Conservation (phyloP, 1,284 basidiomycete genomes). For the Cryptococcus floricola region DNA sequence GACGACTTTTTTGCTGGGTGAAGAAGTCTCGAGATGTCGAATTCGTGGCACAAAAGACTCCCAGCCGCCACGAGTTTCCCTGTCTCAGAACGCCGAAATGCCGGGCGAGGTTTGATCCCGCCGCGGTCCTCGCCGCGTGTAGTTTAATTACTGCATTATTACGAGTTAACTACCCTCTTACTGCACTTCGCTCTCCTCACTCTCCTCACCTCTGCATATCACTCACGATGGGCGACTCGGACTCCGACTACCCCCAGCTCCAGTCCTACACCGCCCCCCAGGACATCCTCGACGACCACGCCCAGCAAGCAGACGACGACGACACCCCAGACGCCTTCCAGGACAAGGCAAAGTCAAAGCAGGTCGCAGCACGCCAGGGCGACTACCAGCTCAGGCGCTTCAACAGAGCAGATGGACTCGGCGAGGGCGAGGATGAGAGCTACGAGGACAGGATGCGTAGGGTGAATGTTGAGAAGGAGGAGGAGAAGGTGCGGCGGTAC, state of each 20-base stretch:
- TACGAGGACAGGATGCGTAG: conserved; percentile 97
- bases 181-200: too few species aligned
- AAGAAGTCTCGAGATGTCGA: neutral
- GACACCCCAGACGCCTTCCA: conserved; percentile 90
- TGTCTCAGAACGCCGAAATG: too few species aligned
- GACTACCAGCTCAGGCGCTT: conserved; percentile 96
- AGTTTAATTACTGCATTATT: too few species aligned
- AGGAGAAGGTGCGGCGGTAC: conserved; percentile 73
- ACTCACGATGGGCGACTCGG: conserved; percentile 18
- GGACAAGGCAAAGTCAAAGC: conserved; percentile 83
- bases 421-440: conserved; percentile 65
- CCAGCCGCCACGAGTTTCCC: too few species aligned
- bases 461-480: conserved; percentile 87
- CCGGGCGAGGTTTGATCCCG: too few species aligned
- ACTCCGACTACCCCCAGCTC: conserved; percentile 54
- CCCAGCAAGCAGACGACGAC: conserved; percentile 84
- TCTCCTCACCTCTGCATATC: too few species aligned
- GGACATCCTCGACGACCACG: conserved; percentile 92
- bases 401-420: conserved; percentile 57
- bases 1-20: neutral
- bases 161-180: too few species aligned
- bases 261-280: conserved; percentile 89
- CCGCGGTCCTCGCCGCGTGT: too few species aligned
- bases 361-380: conserved; percentile 88
- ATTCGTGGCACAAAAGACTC: neutral